Base-by-base conservation (phyloP, 1,139 yeast species). In the Sugiyamaella xylanicola region DNA sequence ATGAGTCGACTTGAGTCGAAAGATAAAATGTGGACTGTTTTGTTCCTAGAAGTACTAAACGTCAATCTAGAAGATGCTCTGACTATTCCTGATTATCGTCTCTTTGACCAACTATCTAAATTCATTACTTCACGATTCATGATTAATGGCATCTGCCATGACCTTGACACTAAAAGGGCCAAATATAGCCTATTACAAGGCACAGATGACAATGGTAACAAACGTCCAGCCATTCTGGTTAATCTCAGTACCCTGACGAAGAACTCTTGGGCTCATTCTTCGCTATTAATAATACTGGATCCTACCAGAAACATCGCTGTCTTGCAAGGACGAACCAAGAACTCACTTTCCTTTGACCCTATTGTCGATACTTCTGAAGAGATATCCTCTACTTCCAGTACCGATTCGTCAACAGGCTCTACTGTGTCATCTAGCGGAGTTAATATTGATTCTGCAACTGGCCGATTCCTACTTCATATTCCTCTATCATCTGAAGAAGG, bases 1-100 rank as follows among this genome's bases (percentile, higher is more conserved):
- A 63, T 69, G 27, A 63, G 68, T 48, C 67, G 68, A 48, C 57
- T 69, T 40, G 61, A 65, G 27, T 63, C 66, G 40, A 64, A 65
- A 48, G 72, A 68, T 19, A 63, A 64, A 20, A 50, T 58, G 4
- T 69, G 72, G 72, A 52, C 53, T 4, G 58, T 69, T 13, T 51
- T 53, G 15, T 69, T 65, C 53, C 54, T 67, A 27, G 71, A 69
- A 45, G 60, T 57, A n/a, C 55, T 69, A 29, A 51, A 54, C 16
- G 48, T 65, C 8, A 58, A 59, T 8, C 56, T 58, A 17, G 66
- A 61, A 7, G 61, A 59, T 35, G 35, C 51, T n/a, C 51, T 54
- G 19, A 44, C 46, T 2, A 50, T 54, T 15, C 63, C 64, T 36
- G 67, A 65, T 43, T 68, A 68, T 56, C 58, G 58, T 20, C 55